These are phyloP conservation scores for Picea sitchensis DNA, from an alignment of 75 land plant genomes.

Conservation along the genomic window DNA sequence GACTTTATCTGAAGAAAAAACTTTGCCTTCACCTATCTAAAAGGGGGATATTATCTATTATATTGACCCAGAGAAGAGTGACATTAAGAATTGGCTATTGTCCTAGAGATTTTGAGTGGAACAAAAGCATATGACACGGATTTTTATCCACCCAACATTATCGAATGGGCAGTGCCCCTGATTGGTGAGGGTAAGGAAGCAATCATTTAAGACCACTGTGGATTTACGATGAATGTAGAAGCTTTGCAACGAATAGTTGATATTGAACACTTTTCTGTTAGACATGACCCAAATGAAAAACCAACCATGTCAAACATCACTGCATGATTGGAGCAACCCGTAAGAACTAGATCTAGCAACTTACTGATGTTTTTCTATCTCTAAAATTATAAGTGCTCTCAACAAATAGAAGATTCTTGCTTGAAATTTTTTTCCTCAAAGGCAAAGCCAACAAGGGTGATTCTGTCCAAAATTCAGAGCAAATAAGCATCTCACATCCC, in stretches of 20 bases:
- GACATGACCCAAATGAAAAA: conserved; percentile 38
- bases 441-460: no score
- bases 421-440: no score
- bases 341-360: conserved; percentile 11
- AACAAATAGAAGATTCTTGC: no score
- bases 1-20: no score
- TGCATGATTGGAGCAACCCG: conserved; percentile 40
- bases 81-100: conserved; percentile 16
- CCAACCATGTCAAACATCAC: conserved; percentile 49
- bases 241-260: conserved; percentile 49
- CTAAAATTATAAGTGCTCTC: no score
- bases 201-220: conserved; percentile 25
- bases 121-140: conserved; percentile 55
- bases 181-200: conserved; percentile 54
- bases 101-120: conserved; percentile 66
- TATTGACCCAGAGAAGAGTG: no score
- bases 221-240: conserved; percentile 50
- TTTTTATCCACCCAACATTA: conserved; percentile 48
- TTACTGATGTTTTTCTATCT: no score
- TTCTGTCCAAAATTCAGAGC: no score
- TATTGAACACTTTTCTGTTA: conserved; percentile 34
- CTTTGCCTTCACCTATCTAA: no score
- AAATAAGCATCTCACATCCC: no score
- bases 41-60: no score
- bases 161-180: conserved; percentile 75